Percentiles rank a stretch among this genome's conserved stretches.
These are phyloP conservation scores for Quercus ilex DNA, from an alignment of 306 rosid species.

Conservation along the genomic window DNA sequence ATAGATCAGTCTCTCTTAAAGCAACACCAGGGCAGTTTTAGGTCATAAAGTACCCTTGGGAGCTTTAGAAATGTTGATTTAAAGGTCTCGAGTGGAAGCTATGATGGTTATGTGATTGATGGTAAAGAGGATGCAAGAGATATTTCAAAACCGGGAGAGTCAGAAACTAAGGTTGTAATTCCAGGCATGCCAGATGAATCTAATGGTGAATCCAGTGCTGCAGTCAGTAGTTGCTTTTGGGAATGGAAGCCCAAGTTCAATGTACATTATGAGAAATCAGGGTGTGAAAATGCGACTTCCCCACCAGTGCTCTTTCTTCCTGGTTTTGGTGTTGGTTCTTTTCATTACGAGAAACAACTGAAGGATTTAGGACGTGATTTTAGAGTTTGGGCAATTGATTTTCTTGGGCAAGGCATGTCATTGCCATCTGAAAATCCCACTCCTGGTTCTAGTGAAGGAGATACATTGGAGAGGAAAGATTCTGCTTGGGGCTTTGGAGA, in stretches of 20 bases:
- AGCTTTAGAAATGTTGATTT: constrained; percentile 25
- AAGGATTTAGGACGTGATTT: constrained; percentile 82
- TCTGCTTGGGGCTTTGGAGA: constrained; percentile 86
- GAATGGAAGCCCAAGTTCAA: constrained; percentile 85
- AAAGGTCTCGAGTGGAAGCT: constrained; percentile 45
- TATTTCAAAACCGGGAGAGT: constrained; percentile 39
- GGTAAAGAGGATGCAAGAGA: constrained; percentile 52
- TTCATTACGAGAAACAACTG: constrained; percentile 91
- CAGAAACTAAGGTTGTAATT: constrained; percentile 46
- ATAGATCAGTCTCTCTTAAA: constrained; percentile 15
- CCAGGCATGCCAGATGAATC: constrained; percentile 70
- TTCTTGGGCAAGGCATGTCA: constrained; percentile 96
- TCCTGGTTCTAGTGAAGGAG: constrained; percentile 44
- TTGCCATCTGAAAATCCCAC: constrained; percentile 87
- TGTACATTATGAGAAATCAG: constrained; percentile 84
- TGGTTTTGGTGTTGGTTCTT: constrained; percentile 96
- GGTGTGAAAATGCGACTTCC: constrained; percentile 55
- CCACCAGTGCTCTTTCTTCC: constrained; percentile 83
- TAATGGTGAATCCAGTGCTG: constrained; percentile 58
- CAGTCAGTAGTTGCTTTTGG: constrained; percentile 73
- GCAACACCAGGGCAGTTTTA: constrained; percentile 13
- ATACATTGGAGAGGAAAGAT: constrained; percentile 25
- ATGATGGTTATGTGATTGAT: constrained; percentile 63
- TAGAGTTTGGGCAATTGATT: constrained; percentile 90
- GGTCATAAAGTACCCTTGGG: constrained; percentile 15